Base-by-base conservation (phyloP, 2,329 filamentous ascomycete genomes). In the Scorias spongiosa region DNA sequence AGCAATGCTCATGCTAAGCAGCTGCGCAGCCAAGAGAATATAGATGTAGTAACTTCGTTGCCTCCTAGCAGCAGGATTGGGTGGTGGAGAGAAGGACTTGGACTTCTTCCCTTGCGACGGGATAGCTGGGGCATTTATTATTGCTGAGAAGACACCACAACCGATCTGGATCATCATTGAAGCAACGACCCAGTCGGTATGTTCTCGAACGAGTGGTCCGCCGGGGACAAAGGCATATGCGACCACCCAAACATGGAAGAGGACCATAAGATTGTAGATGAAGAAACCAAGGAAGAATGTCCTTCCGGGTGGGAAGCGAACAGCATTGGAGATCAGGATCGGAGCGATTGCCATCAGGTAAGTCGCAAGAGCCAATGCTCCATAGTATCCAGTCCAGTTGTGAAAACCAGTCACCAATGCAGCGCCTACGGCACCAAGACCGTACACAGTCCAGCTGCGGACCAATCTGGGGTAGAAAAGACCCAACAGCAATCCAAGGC, bases 231-330 rank as follows among this genome's bases (percentile, higher is more conserved):
- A 98, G 10, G 91, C 91, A 57, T 98, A 98, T 2, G 91, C 91
- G 10, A 98, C 91, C 30, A 95, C 84, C 91, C 91, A 98, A 44
- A 95, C 87, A 58, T 96, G 89, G 70, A 94, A 94, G n/a, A 98
- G 75, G 4, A 95, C 81, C 67, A 96, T 67, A 55, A 96, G 73
- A 63, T 96, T 94, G 69, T 96, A 98, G 41, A 93, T 63, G 42
- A 95, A 66, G 66, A 94, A 95, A 3, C 84, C 89, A 11, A 93
- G 60, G 2, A 89, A 91, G 59, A 98, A 98, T 0, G 84, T 85
- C 20, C 72, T 71, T 5, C 79, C 84, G 1, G 87, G 87, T 42
- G 71, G 81, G 60, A 84, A 82, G 57, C 80, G 80, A 20, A 84
- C 75, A 20, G 86, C 87, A 42, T 82, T 81, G 11, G 72, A 69